Evolutionary conservation across 352 stramenopile species (phyloP), one percentile per base, ranked within the genome.

Genomic region (Pythium biforme): DNA sequence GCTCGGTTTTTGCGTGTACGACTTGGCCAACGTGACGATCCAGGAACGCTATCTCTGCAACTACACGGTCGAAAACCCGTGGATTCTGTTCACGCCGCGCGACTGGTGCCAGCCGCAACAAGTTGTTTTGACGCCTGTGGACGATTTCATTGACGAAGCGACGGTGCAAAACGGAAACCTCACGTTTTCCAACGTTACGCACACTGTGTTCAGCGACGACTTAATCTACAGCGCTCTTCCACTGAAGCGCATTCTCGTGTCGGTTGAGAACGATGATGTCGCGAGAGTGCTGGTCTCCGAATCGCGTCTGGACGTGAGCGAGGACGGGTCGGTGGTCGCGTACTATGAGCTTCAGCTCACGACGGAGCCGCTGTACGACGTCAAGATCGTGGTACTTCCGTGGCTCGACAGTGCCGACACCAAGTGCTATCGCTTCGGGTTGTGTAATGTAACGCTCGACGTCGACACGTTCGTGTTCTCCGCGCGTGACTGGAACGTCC

Each of bases 31-130:
- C 20, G 73, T 74, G 17, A 83, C 83, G 2, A 70, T 67, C 12
- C 81, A 90, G n/a, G 81, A 93, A 47, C 75, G 81, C 1, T 89
- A 85, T 25, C 61, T 93, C 7, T 93, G 84, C 55, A 93, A 93
- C 49, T 88, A 78, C 47, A 93, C 84, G 0, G 74, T 93, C 1
- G 39, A 73, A 31, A 86, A 84, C 31, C 84, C 84, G n/a, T 88
- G 80, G 75, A 75, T 90, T 31, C 76, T 90, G 14, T 90, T 90
- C 71, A 81, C 79, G 0, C 78, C 78, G 0, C 69, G 76, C 47
- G 82, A 91, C 45, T 93, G 84, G 84, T 93, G 80, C 55, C 7
- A 77, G 15, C 77, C 80, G 0, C 80, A 93, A 47, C 63, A 54
- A 39, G 75, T 93, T 3, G 26, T 66, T 11, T 69, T 93, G 1